Base-by-base conservation (phyloP, 306 rosid species). In the Lathyrus aphaca region DNA sequence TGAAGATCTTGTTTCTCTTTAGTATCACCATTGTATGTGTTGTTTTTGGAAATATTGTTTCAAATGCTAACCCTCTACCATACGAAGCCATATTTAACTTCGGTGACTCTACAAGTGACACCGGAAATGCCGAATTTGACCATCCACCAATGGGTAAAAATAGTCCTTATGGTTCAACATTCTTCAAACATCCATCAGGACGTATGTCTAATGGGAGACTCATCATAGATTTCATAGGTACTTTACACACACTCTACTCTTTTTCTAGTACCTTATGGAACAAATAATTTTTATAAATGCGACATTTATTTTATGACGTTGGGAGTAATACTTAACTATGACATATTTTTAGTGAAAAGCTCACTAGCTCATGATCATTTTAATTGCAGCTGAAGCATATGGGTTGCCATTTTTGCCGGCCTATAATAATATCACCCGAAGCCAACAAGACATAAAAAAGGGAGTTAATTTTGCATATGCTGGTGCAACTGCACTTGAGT, bases 101-200 rank as follows among this genome's bases (percentile, higher is more conserved):
- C 5, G 86, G 85, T 1, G 91, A 86, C 55, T 86, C 85, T 5
- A 70, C 77, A 4, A 81, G 84, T 69, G 91, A 85, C 73, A 85
- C 85, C 0, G 85, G 83, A 72, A 86, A 83, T 38, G 65, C 16
- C 17, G 75, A 72, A 0, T 0, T 0, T 3, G 66, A 64, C 6
- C n/a, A n/a, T n/a, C n/a, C n/a, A n/a, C n/a, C 25, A 3, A 7
- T 40, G 4, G 3, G 40, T 14, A 4, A 1, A 2, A 73, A 76
- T 2, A 62, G 48, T 10, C 81, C 83, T 17, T 86, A 86, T 35
- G 88, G 86, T 5, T 38, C 53, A 32, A 86, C 86, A 50, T 86
- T 73, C 62, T 86, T 86, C 37, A 45, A 19, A 0, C 77, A 17
- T 10, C 48, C 84, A 5, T 66, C 81, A 0, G 86, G 88, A 0